These are phyloP conservation scores for Fragaria vesca DNA, from an alignment of 306 rosid species.

Conservation along the genomic window DNA sequence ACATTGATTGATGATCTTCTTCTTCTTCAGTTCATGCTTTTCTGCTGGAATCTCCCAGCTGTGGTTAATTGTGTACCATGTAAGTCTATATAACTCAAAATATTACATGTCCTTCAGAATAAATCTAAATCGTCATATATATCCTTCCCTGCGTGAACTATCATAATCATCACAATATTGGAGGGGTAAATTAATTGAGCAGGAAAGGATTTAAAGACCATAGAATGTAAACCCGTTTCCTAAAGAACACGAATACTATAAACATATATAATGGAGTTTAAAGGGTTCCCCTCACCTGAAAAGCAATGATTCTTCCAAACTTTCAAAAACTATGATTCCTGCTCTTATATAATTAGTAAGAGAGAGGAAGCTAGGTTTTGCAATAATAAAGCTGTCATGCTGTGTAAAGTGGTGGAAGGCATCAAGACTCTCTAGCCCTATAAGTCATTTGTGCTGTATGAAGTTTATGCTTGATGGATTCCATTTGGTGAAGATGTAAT, in stretches of 20 bases:
- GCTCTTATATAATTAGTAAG: background rate
- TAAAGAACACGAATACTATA: background rate
- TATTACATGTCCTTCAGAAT: background rate
- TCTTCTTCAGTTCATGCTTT: background rate
- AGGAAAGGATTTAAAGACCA: background rate
- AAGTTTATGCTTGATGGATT: conserved; percentile 5
- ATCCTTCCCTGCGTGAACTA: background rate
- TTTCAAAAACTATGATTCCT: background rate
- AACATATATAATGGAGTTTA: background rate
- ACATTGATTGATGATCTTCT: background rate
- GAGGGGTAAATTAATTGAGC: background rate
- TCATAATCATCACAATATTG: background rate
- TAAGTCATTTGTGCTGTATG: background rate
- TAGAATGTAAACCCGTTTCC: background rate
- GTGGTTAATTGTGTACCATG: background rate
- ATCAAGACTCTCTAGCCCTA: background rate
- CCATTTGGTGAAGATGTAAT: background rate
- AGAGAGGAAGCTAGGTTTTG: background rate
- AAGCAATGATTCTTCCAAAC: background rate
- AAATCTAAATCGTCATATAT: background rate
- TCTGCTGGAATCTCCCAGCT: background rate
- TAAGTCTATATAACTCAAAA: background rate
- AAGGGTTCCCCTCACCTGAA: background rate
- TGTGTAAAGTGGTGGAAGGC: background rate
- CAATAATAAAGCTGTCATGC: background rate